A percentile compares a stretch with the other conserved stretches of the same genome.
Evolutionary conservation across 495 filamentous ascomycete genomes (phyloP).

Genomic region (Eremomyces bilateralis): DNA sequence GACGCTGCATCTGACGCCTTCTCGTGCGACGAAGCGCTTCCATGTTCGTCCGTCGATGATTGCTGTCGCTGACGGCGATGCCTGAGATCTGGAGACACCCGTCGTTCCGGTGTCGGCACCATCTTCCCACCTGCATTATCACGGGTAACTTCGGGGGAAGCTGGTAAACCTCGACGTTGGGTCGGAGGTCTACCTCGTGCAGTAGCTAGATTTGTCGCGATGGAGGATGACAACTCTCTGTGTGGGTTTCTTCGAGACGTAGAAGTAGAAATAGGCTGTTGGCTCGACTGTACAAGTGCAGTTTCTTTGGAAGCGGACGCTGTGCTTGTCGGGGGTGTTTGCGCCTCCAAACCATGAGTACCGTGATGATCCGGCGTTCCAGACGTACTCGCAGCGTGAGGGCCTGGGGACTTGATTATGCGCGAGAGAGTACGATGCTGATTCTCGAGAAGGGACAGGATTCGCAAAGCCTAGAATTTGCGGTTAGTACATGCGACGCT

Average conservation of each 20-base stretch:
- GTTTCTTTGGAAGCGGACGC: too few species aligned
- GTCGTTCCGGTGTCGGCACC: too few species aligned
- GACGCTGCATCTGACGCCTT: too few species aligned
- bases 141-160: slow-evolving; percentile 46
- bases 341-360: too few species aligned
- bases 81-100: too few species aligned
- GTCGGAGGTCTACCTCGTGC: slow-evolving; percentile 60
- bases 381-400: neutral
- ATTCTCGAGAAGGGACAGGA: slow-evolving; percentile 60
- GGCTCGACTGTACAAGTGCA: neutral
- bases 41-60: too few species aligned
- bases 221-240: slow-evolving; percentile 58
- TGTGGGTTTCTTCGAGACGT: slow-evolving; percentile 28
- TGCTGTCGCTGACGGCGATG: neutral
- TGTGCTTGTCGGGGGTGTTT: too few species aligned
- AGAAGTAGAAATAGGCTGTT: slow-evolving; percentile 23
- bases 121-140: slow-evolving; percentile 60
- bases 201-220: slow-evolving; percentile 77
- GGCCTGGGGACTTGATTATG: slow-evolving; percentile 31
- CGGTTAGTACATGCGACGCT: slow-evolving; percentile 2
- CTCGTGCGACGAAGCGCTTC: too few species aligned
- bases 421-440: slow-evolving; percentile 66
- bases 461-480: slow-evolving; percentile 43
- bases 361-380: too few species aligned
- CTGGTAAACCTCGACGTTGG: slow-evolving; percentile 32